Percentiles rank a stretch among this genome's conserved stretches.
Evolutionary conservation across 306 rosid species (phyloP).

Genomic region (Cicer chorassanicum): DNA sequence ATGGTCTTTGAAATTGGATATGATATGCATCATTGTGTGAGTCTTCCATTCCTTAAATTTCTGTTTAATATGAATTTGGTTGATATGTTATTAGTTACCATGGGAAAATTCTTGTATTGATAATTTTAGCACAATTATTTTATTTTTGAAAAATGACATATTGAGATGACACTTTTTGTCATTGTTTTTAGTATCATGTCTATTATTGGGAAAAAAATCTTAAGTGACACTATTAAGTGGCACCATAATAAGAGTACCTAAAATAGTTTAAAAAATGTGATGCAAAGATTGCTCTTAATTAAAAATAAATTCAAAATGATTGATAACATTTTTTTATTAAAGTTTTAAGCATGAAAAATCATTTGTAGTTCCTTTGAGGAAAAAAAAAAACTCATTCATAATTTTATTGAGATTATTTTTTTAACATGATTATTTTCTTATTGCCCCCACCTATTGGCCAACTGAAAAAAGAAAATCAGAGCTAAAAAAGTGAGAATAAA

Average conservation of each 20-base stretch:
- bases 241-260: neutral
- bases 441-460: neutral
- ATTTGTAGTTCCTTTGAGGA: neutral
- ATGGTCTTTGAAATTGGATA: conserved; percentile 69
- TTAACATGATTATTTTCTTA: neutral
- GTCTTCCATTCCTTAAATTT: conserved; percentile 40
- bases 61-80: neutral
- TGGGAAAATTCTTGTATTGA: neutral
- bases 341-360: neutral
- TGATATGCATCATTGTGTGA: conserved; percentile 63
- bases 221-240: neutral
- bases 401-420: neutral
- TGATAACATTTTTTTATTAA: neutral
- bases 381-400: neutral
- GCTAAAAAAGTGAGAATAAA: conserved; percentile 34
- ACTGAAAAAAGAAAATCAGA: neutral
- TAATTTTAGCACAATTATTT: neutral
- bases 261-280: neutral
- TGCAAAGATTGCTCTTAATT: neutral
- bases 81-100: neutral
- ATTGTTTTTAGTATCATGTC: neutral
- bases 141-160: neutral
- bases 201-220: neutral
- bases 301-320: neutral
- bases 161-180: neutral